Base-by-base conservation (phyloP, 805 yeast species). In the Spathaspora arborariae region DNA sequence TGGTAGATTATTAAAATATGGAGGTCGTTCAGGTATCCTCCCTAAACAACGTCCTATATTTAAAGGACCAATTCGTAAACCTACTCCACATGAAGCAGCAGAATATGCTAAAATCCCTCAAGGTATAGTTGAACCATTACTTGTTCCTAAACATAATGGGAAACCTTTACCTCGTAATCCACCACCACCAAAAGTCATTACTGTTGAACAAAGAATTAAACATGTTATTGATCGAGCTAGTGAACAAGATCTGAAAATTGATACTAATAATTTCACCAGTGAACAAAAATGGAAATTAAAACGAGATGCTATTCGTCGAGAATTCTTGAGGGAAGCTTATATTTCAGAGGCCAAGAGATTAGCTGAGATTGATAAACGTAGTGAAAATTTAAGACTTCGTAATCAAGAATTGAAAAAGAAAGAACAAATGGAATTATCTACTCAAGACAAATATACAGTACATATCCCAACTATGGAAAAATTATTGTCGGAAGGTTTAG, bases 1-100 rank as follows among this genome's bases (percentile, higher is more conserved):
- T 44, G 79, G 76, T 54, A 73, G 80, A 45, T 69, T 72, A 20
- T 57, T 77, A 41, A 78, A 71, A 55, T 72, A 66, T 58, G 81
- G 82, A 24, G 81, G 81, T 13, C 85, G 85, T 65, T 84, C 92
- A 42, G 97, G 97, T 62, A 74, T 88, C 42, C 74, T 91, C 53
- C 97, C 97, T 41, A 73, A 69, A 46, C 82, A 88, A 8, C 82
- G 96, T 57, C 80, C 83, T 35, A 81, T 88, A 24, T 80, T 91
- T 67, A 86, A 82, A 56, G 78, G 79, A 46, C 88, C 90, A 4
- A 72, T 75, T 41, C 75, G 77, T 52, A 83, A 81, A 24, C 60
- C 71, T 50, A 75, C 75, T 51, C 76, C 54, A 11, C 57, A 70
- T 26, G 75, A 72, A 47, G 38, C 51, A 47, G 75, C 71, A 15